These are phyloP conservation scores for Botrytis cinerea DNA, from an alignment of 2,329 filamentous ascomycete genomes.

Conservation along the genomic window DNA sequence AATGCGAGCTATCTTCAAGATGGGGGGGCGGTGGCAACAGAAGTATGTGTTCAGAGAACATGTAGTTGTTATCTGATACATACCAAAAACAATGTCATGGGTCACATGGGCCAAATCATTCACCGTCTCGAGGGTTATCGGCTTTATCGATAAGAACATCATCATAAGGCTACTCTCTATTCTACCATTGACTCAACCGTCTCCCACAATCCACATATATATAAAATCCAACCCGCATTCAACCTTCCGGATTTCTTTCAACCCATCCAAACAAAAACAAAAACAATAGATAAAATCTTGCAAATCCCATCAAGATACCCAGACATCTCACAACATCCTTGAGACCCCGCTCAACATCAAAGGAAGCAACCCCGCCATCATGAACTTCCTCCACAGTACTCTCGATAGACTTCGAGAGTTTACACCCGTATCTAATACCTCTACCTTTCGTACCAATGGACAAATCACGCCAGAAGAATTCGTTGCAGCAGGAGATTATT, in stretches of 20 bases:
- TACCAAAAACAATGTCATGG: background rate
- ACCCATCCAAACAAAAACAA: background rate
- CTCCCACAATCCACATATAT: conserved; percentile 3
- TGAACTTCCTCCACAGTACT: conserved; percentile 92
- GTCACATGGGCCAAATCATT: conserved; percentile 12
- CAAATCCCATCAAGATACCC: background rate
- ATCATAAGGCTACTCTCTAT: conserved; percentile 20
- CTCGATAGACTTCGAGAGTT: conserved; percentile 92
- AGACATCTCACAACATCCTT: background rate
- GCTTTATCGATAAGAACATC: conserved; percentile 24
- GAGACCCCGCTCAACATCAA: conserved; percentile 21
- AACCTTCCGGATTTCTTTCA: background rate
- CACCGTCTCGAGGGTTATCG: conserved; percentile 15
- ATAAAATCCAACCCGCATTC: conserved; percentile 2
- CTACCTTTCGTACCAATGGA: conserved; percentile 89
- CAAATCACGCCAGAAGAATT: conserved; percentile 99
- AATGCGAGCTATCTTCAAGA: background rate
- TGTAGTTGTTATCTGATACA: background rate
- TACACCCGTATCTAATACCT: conserved; percentile 84
- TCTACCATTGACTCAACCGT: conserved; percentile 1
- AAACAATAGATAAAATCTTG: background rate
- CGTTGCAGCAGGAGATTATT: conserved; percentile 90
- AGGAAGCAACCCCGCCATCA: conserved; percentile 43
- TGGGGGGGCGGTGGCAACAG: too few relatives aligned
- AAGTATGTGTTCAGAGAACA: background rate